Conservation (phyloP, 169 alveolate genomes). For the Plasmodium gallinaceum region DNA sequence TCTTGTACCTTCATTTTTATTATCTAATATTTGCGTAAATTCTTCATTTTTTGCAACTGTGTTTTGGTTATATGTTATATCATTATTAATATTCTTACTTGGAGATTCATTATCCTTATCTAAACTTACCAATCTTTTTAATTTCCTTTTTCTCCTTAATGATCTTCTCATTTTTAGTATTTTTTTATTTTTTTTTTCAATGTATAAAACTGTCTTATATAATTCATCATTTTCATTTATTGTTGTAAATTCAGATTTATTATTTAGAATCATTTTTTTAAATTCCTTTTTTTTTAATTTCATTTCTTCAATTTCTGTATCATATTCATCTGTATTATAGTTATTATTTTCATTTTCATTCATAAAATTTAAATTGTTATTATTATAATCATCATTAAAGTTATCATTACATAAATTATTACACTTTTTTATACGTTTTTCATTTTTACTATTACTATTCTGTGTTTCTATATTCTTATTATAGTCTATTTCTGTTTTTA, state of each 20-base stretch:
- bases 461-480: slow-evolving; percentile 1
- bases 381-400: background rate
- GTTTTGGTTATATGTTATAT: background rate
- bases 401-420: background rate
- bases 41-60: background rate
- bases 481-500: background rate
- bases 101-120: slow-evolving; percentile 25
- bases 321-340: slow-evolving; percentile 14
- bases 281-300: slow-evolving; percentile 38
- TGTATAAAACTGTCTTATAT: slow-evolving; percentile 49
- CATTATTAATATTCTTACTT: background rate
- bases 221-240: slow-evolving; percentile 71
- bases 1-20: background rate
- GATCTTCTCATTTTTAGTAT: slow-evolving; percentile 59
- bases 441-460: background rate
- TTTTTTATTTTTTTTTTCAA: slow-evolving; percentile 66
- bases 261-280: slow-evolving; percentile 47
- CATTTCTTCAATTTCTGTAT: slow-evolving; percentile 55
- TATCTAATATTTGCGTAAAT: background rate
- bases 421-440: background rate
- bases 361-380: background rate
- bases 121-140: background rate
- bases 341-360: slow-evolving; percentile 5
- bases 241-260: slow-evolving; percentile 54
- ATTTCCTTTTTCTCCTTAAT: slow-evolving; percentile 47